Conservation (phyloP, 1,284 basidiomycete species). For the Puccinia hordei region DNA sequence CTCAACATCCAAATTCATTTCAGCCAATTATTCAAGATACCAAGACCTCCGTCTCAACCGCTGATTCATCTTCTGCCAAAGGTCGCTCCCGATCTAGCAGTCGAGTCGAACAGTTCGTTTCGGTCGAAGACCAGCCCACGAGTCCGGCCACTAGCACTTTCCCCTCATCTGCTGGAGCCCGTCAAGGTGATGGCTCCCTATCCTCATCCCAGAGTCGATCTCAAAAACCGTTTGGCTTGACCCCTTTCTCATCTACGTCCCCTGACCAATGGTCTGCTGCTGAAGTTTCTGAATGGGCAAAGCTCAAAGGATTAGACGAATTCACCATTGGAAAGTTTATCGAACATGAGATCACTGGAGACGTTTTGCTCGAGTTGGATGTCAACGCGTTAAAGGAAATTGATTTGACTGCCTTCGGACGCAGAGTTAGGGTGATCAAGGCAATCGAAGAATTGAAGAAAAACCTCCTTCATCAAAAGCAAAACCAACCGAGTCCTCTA, state of each 20-base stretch:
- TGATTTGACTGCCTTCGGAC: constrained; percentile 89
- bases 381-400: constrained; percentile 92
- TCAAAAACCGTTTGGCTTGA: background rate
- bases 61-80: constrained; percentile 42
- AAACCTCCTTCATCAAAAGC: background rate
- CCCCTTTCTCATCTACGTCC: constrained; percentile 52
- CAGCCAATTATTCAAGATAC: background rate
- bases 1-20: constrained; percentile 1
- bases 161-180: constrained; percentile 30
- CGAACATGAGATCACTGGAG: constrained; percentile 98
- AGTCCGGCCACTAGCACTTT: constrained; percentile 50
- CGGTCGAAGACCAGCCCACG: constrained; percentile 28
- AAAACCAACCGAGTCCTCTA: constrained; percentile 59
- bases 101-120: background rate
- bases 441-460: constrained; percentile 79
- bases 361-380: constrained; percentile 91
- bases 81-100: constrained; percentile 45
- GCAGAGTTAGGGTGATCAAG: constrained; percentile 87
- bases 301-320: constrained; percentile 79
- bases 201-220: constrained; percentile 28
- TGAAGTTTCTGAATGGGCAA: constrained; percentile 87
- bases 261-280: constrained; percentile 82
- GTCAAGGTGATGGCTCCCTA: constrained; percentile 19
- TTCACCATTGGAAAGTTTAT: constrained; percentile 79
- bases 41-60: constrained; percentile 38